Evolutionary conservation across 257 asterid genomes (phyloP), one percentile per base, ranked within the genome.

Genomic region (Verbascum thapsus): DNA sequence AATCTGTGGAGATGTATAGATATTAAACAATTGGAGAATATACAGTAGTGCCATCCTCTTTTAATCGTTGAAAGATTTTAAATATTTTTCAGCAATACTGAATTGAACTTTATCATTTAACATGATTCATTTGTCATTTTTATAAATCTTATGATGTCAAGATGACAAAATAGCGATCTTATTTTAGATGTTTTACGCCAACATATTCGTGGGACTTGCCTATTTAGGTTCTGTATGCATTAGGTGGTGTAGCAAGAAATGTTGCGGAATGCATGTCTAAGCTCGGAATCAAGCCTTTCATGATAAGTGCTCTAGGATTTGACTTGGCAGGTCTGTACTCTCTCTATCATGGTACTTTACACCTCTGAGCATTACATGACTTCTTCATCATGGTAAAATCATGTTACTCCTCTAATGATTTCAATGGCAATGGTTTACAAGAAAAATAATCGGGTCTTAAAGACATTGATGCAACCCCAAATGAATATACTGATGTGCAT

Each of bases 181-280:
- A 8, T 72, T n/a, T 1, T 30, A 10, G 8, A 35, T 6, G 30
- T 48, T 35, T 51, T 10, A 41, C 50, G 42, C 38, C 10, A 38
- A 37, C 13, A 10, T 64, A 13, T 48, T 45, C 62, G 6, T 55
- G 43, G 35, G 58, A 60, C 58, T 52, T 51, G 16, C 34, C 41
- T 61, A 42, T 80, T 71, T 88, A 94, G 99, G 85, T 94, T 58
- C 17, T 66, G 56, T 87, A 78, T 81, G 78, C 84, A 9, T 69
- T 81, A 54, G 97, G 97, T 44, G 99, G 99, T 68, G 97, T 94
- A 41, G 97, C 87, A 47, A 89, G 99, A 80, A 94, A 94, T 71
- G 81, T 94, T 61, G 99, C 90, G 4, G 97, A 92, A 58, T 92
- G 99, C 78, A 85, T 89, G 85, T 85, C 77, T n/a, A 94, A 94